These are phyloP conservation scores for Aspergillus sp. DNA, from an alignment of 2,329 filamentous ascomycete species.

Conservation along the genomic window DNA sequence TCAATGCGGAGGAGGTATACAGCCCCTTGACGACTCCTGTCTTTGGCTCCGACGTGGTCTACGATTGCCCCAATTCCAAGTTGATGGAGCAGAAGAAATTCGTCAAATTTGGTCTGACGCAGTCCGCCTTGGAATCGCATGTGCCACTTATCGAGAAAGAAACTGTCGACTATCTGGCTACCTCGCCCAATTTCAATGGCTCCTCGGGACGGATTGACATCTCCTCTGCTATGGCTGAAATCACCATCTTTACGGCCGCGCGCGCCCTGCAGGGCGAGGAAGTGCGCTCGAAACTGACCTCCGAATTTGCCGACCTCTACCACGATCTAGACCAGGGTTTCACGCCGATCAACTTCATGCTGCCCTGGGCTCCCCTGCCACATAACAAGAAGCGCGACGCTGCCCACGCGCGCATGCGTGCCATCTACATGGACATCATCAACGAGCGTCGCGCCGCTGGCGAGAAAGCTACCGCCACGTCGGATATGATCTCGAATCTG, in stretches of 20 bases:
- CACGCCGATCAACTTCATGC: slow-evolving; percentile 75
- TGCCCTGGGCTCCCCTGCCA: slow-evolving; percentile 61
- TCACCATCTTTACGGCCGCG: slow-evolving; percentile 79
- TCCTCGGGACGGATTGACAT: slow-evolving; percentile 63
- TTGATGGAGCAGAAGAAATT: slow-evolving; percentile 95
- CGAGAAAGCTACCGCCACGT: slow-evolving; percentile 41
- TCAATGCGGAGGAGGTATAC: slow-evolving; percentile 90
- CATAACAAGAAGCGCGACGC: background rate
- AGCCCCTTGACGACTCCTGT: slow-evolving; percentile 69
- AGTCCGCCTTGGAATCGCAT: slow-evolving; percentile 64
- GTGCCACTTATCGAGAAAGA: slow-evolving; percentile 79
- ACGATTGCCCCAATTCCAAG: slow-evolving; percentile 87
- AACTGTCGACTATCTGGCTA: slow-evolving; percentile 52
- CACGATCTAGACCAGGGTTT: slow-evolving; percentile 81
- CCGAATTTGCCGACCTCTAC: slow-evolving; percentile 71
- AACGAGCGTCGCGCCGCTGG: slow-evolving; percentile 53
- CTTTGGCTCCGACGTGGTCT: slow-evolving; percentile 83
- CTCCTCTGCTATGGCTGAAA: slow-evolving; percentile 66
- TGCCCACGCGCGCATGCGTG: background rate
- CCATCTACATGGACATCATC: slow-evolving; percentile 60
- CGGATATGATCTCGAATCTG: slow-evolving; percentile 76
- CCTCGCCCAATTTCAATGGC: slow-evolving; percentile 58
- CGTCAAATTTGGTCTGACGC: slow-evolving; percentile 64
- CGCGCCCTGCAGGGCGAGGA: slow-evolving; percentile 74
- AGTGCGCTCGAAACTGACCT: slow-evolving; percentile 68